Percentiles rank a stretch among this genome's conserved stretches.
Evolutionary conservation across 2,329 filamentous ascomycete species (phyloP).

Genomic region (Cytospora leucostoma): DNA sequence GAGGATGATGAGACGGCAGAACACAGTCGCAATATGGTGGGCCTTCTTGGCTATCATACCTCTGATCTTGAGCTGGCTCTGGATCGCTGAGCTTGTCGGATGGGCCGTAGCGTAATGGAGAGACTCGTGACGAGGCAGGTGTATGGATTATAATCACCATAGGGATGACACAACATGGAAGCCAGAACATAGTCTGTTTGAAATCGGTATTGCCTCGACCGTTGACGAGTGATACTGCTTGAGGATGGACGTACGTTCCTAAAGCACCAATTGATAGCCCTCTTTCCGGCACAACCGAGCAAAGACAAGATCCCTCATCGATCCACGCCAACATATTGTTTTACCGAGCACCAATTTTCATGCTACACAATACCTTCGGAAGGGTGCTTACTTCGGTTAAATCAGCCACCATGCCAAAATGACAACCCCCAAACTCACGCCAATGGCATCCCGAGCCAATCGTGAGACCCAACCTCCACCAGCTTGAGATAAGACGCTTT

Average conservation of each 20-base stretch:
- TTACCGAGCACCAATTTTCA: neutral
- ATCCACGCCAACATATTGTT: neutral
- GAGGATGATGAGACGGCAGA: conserved; percentile 48
- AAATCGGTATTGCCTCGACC: no score
- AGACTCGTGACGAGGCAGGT: neutral
- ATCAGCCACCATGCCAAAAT: neutral
- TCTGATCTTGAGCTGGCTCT: conserved; percentile 43
- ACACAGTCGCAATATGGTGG: conserved; percentile 54
- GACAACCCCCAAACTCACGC: neutral
- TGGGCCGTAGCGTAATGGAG: conserved; percentile 12
- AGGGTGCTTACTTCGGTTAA: neutral
- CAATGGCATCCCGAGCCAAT: neutral
- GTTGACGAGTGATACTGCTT: no score
- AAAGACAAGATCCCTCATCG: neutral
- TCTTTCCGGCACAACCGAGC: no score
- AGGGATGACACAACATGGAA: no score
- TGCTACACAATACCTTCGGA: neutral
- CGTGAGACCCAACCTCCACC: neutral
- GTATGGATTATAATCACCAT: neutral
- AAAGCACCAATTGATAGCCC: no score
- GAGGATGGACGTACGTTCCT: no score
- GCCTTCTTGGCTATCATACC: conserved; percentile 47
- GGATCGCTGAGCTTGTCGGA: conserved; percentile 33
- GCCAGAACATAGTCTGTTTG: no score
- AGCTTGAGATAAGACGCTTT: neutral